Evolutionary conservation across 441 rosid genomes (phyloP).

Genomic region (Viola pubescens): DNA sequence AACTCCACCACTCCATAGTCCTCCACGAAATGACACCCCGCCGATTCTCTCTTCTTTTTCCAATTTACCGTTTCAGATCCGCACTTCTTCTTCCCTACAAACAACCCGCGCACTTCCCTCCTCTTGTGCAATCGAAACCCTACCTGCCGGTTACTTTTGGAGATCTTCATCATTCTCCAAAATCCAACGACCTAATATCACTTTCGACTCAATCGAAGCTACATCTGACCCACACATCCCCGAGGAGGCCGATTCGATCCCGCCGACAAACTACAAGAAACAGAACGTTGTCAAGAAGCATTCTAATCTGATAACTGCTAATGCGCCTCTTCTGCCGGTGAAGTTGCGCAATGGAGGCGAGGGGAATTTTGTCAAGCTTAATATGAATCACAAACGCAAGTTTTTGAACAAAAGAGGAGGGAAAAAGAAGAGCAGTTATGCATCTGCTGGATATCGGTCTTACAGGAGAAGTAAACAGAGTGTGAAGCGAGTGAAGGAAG

Average conservation of each 20-base stretch:
- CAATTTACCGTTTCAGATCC: constrained; percentile 62
- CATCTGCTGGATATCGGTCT: constrained; percentile 19
- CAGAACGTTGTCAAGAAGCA: constrained; percentile 24
- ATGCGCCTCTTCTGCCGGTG: constrained; percentile 38
- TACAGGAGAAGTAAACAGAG: constrained; percentile 44
- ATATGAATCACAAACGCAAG: constrained; percentile 50
- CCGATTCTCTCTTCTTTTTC: constrained; percentile 25
- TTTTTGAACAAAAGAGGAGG: constrained; percentile 39
- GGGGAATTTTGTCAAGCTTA: constrained; percentile 83
- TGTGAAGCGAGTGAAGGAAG: constrained; percentile 6
- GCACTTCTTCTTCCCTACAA: constrained; percentile 26
- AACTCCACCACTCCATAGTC: constrained; percentile 19
- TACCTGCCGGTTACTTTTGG: constrained; percentile 55
- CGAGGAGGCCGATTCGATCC: constrained; percentile 3
- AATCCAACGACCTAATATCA: constrained; percentile 35
- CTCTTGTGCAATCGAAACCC: constrained; percentile 29
- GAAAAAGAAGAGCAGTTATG: constrained; percentile 19
- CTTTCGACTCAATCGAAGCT: constrained; percentile 31
- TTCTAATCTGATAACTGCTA: constrained; percentile 54
- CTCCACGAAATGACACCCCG: constrained; percentile 14
- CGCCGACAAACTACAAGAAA: background rate
- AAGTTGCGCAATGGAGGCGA: constrained; percentile 41
- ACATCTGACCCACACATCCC: constrained; percentile 2
- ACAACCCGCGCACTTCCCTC: constrained; percentile 13
- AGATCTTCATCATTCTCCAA: constrained; percentile 55